Conservation (phyloP, 306 rosid species). For the Crataegus laevigata region DNA sequence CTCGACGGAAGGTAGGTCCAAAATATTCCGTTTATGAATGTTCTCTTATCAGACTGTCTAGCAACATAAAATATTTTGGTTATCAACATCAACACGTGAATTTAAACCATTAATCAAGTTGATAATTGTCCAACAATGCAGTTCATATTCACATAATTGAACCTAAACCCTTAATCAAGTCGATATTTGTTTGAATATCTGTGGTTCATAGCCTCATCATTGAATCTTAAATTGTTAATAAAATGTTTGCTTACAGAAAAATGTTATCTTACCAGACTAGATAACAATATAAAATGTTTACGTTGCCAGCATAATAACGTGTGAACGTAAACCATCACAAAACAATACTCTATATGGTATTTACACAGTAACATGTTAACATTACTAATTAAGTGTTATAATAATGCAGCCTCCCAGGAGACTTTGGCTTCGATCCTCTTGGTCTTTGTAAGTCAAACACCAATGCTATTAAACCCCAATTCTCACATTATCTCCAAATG, state of each 20-base stretch:
- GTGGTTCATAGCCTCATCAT: no score
- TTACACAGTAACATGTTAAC: no score
- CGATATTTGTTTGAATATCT: no score
- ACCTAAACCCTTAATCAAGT: no score
- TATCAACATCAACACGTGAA: neutral
- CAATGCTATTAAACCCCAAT: neutral
- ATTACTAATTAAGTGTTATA: neutral
- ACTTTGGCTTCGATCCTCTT: conserved; percentile 77
- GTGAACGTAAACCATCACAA: no score
- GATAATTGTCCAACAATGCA: neutral
- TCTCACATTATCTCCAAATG: no score
- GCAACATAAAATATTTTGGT: neutral
- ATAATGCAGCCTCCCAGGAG: conserved; percentile 57
- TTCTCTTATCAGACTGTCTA: neutral
- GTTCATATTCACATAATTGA: neutral
- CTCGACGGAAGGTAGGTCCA: conserved; percentile 43
- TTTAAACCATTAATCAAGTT: neutral
- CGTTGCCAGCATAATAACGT: no score
- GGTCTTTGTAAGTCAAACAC: conserved; percentile 45
- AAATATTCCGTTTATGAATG: neutral
- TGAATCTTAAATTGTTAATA: no score
- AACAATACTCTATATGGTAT: neutral
- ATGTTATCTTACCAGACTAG: no score
- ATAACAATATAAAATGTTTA: no score
- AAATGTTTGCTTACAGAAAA: no score